Percentiles rank a stretch among this genome's conserved stretches.
phyloP scores from a whole-genome alignment of 2,329 filamentous ascomycete species.

The Cladosporium halotolerans region DNA sequence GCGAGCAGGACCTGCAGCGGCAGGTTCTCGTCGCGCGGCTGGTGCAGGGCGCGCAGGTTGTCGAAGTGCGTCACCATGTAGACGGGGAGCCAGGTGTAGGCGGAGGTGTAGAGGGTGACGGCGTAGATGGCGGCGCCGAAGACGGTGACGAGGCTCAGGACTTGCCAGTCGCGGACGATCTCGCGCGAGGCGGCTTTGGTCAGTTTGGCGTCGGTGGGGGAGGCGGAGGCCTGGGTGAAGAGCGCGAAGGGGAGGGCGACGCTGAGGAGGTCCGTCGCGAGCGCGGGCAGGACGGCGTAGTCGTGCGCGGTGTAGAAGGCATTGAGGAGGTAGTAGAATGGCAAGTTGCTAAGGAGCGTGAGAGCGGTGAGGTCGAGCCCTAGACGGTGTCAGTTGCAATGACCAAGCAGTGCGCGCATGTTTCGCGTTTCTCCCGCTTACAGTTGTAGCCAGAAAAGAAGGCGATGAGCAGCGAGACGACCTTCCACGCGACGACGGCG shows the following conservation, averaged over 20 bases:
- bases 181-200: conserved; percentile 43
- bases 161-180: conserved; percentile 53
- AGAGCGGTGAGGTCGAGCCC: conserved; percentile 41
- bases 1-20: conserved; percentile 45
- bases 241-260: conserved; percentile 65
- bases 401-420: background rate
- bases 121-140: conserved; percentile 69
- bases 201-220: conserved; percentile 46
- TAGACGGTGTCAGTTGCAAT: conserved; percentile 15
- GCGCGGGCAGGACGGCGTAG: conserved; percentile 53
- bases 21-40: conserved; percentile 58
- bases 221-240: conserved; percentile 57
- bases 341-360: conserved; percentile 63
- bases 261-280: conserved; percentile 62
- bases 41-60: conserved; percentile 61
- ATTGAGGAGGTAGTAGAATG: conserved; percentile 66
- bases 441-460: conserved; percentile 73
- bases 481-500: conserved; percentile 51
- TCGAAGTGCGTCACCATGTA: conserved; percentile 71
- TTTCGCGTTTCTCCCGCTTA: conserved; percentile 31
- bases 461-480: conserved; percentile 60
- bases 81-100: conserved; percentile 63
- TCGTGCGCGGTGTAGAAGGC: conserved; percentile 70
- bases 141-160: conserved; percentile 59
- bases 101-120: conserved; percentile 63